These are phyloP conservation scores for Gardenia jasminoides DNA, from an alignment of 257 asterid genomes.

Conservation along the genomic window DNA sequence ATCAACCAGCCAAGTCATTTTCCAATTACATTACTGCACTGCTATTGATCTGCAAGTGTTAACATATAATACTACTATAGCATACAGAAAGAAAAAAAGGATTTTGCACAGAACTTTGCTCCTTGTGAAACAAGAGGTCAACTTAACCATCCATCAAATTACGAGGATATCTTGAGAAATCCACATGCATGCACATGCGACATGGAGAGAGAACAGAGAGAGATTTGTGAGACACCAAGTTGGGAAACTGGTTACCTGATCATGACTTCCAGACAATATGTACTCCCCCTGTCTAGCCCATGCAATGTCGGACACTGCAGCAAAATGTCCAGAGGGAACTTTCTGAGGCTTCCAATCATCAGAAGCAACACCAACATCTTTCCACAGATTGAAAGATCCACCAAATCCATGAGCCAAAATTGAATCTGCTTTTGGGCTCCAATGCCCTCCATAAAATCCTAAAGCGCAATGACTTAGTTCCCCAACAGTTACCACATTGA, in stretches of 20 bases:
- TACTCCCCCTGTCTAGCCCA: constrained; percentile 85
- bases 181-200: background rate
- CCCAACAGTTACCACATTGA: constrained; percentile 94
- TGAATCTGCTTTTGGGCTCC: constrained; percentile 76
- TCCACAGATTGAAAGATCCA: constrained; percentile 95
- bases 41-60: background rate
- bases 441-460: constrained; percentile 96
- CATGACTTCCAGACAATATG: constrained; percentile 89
- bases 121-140: background rate
- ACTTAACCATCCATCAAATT: background rate
- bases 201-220: background rate
- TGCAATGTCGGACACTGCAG: constrained; percentile 76
- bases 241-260: constrained; percentile 57
- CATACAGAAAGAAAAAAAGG: background rate
- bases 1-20: background rate
- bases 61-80: background rate
- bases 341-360: constrained; percentile 96
- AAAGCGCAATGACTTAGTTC: constrained; percentile 92
- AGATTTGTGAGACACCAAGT: background rate
- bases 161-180: background rate
- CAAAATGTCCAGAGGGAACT: constrained; percentile 98
- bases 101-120: background rate
- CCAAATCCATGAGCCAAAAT: constrained; percentile 96
- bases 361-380: constrained; percentile 60
- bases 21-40: background rate